Conservation (phyloP, 192 early-diverging fungal genomes). For the Backusella tuberculispora region DNA sequence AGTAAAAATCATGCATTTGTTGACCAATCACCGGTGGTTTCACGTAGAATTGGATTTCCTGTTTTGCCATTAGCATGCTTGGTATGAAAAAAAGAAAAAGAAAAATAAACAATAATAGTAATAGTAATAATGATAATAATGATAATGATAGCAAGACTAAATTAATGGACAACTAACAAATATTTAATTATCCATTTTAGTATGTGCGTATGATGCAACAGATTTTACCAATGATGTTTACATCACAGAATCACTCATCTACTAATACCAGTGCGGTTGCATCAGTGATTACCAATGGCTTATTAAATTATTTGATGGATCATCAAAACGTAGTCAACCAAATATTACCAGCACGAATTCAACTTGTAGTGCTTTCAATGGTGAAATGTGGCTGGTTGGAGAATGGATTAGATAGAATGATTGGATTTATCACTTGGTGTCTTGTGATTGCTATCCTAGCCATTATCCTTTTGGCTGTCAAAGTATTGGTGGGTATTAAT, state of each 20-base stretch:
- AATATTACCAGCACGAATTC: conserved; percentile 29
- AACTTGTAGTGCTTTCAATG: conserved; percentile 29
- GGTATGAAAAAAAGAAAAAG: conserved; percentile 35
- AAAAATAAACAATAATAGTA: conserved; percentile 16
- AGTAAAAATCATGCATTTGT: conserved; percentile 55
- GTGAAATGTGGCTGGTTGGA: conserved; percentile 34
- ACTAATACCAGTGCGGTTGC: conserved; percentile 1
- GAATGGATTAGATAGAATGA: conserved; percentile 22
- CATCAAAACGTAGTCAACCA: conserved; percentile 24
- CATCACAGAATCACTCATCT: conserved; percentile 1
- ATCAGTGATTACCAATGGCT: conserved; percentile 14
- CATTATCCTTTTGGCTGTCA: conserved; percentile 57
- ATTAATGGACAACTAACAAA: too few relatives aligned
- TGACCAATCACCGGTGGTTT: conserved; percentile 77
- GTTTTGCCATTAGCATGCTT: conserved; percentile 79
- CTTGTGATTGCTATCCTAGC: conserved; percentile 23
- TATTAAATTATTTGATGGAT: conserved; percentile 31
- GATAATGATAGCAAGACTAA: too few relatives aligned
- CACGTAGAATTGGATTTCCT: conserved; percentile 81
- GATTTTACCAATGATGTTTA: conserved; percentile 39
- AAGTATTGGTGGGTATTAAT: conserved; percentile 78
- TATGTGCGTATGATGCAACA: conserved; percentile 39
- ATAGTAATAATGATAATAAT: conserved; percentile 43
- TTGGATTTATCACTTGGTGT: conserved; percentile 28
- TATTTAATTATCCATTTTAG: conserved; percentile 13